Percentiles rank a stretch among this genome's conserved stretches.
These are phyloP conservation scores for Medakamo hakoo DNA, from an alignment of 139 green algal genomes.

Conservation along the genomic window DNA sequence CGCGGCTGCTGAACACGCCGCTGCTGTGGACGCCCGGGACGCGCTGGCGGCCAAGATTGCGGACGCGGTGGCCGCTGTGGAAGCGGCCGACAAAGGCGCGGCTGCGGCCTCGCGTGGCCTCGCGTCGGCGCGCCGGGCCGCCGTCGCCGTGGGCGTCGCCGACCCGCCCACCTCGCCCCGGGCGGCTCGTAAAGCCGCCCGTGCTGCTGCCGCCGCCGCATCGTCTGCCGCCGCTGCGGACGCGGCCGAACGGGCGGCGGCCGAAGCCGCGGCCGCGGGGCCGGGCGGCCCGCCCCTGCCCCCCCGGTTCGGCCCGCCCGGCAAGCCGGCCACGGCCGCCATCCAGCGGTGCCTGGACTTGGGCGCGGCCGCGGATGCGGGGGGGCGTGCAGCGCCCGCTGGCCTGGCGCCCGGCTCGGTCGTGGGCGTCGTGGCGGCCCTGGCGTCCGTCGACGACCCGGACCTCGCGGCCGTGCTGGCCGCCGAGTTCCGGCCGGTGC, in stretches of 20 bases:
- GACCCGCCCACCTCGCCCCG: background rate
- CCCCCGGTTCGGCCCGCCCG: conserved; percentile 7
- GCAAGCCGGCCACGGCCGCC: background rate
- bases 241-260: too few relatives aligned
- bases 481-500: conserved; percentile 6
- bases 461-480: conserved; percentile 24
- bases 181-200: background rate
- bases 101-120: too few relatives aligned
- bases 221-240: background rate
- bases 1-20: too few relatives aligned
- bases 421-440: conserved; percentile 43
- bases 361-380: background rate
- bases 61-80: background rate
- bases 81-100: too few relatives aligned
- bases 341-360: conserved; percentile 9
- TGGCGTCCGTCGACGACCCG: conserved; percentile 38
- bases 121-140: too few relatives aligned
- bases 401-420: conserved; percentile 13
- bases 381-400: conserved; percentile 6
- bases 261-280: too few relatives aligned
- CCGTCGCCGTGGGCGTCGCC: background rate
- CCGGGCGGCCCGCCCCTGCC: too few relatives aligned
- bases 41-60: background rate
- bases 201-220: background rate
- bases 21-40: background rate